Percentiles rank a stretch among this genome's conserved stretches.
Evolutionary conservation across 306 rosid genomes (phyloP).

Genomic region (Cucurbita maxima): DNA sequence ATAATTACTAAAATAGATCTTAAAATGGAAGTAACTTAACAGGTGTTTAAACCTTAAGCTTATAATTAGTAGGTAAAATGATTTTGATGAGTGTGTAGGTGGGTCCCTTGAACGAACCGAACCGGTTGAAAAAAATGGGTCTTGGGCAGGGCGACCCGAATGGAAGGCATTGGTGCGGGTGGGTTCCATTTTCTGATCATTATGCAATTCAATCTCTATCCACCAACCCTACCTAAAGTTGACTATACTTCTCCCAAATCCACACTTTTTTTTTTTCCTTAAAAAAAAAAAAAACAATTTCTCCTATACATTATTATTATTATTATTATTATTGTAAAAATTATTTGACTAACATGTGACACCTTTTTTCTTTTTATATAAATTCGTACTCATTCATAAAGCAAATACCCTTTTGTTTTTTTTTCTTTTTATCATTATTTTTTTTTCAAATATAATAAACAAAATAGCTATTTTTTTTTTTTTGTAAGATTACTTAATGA

Average conservation of each 20-base stretch:
- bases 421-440: neutral
- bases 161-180: neutral
- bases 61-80: no score
- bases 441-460: no score
- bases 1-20: no score
- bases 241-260: neutral
- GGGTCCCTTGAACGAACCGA: neutral
- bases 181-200: conserved; percentile 2
- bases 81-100: neutral
- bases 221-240: neutral
- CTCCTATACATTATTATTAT: neutral
- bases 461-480: no score
- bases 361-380: neutral
- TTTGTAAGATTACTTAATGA: neutral
- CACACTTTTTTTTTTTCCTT: neutral
- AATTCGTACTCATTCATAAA: neutral
- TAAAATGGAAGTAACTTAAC: neutral
- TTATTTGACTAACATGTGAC: neutral
- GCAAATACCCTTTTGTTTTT: neutral
- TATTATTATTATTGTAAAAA: neutral
- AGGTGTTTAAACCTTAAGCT: neutral
- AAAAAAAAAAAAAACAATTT: neutral
- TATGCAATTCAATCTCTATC: neutral
- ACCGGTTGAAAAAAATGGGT: neutral
- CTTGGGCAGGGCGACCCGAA: neutral